Evolutionary conservation across 192 early-diverging fungal genomes (phyloP).

Genomic region (Mortierella antarctica): DNA sequence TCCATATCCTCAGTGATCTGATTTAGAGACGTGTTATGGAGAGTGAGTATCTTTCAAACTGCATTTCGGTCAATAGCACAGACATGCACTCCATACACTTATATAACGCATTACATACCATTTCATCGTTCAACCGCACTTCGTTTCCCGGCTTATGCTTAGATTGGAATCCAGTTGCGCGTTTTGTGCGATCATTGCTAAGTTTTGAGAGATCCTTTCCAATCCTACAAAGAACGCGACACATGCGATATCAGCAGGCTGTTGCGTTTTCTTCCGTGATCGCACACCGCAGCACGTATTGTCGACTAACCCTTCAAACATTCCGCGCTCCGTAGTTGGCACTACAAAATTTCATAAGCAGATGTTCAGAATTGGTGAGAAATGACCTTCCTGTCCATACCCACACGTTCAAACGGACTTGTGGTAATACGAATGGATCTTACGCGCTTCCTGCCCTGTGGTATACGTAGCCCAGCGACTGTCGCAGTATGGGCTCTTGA

Average conservation of each 20-base stretch:
- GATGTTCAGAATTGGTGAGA: too few relatives aligned
- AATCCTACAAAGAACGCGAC: constrained; percentile 17
- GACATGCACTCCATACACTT: background rate
- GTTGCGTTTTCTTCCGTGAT: too few relatives aligned
- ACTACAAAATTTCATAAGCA: constrained; percentile 7
- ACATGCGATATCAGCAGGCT: background rate
- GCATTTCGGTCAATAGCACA: background rate
- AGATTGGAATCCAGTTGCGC: constrained; percentile 36
- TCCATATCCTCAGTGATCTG: constrained; percentile 70
- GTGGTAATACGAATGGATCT: background rate
- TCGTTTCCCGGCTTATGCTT: constrained; percentile 50
- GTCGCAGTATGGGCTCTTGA: constrained; percentile 83
- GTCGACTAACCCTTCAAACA: constrained; percentile 49
- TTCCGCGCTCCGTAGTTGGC: constrained; percentile 40
- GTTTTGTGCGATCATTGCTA: constrained; percentile 35
- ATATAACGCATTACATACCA: constrained; percentile 35
- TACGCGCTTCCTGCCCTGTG: constrained; percentile 65
- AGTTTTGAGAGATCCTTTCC: constrained; percentile 45
- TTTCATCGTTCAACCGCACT: constrained; percentile 58
- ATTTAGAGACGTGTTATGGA: constrained; percentile 1
- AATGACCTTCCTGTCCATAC: too few relatives aligned
- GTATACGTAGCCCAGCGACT: constrained; percentile 67
- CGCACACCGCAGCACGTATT: background rate
- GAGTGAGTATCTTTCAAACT: background rate
- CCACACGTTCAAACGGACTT: background rate